These are phyloP conservation scores for Cercophora newfieldiana DNA, from an alignment of 495 filamentous ascomycete species.

Conservation along the genomic window DNA sequence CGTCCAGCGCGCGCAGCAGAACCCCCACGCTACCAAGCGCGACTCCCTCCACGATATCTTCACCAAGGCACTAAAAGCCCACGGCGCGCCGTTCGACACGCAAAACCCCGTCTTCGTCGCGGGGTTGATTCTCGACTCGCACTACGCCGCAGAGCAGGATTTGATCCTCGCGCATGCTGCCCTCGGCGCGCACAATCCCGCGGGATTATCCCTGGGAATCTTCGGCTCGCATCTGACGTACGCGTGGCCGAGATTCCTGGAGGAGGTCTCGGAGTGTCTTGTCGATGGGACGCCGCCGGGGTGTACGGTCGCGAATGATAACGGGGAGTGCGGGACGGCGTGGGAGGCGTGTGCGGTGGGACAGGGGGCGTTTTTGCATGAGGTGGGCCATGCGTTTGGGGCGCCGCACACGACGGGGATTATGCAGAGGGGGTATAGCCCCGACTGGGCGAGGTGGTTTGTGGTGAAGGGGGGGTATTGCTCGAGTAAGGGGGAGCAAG, in stretches of 20 bases:
- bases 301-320: slow-evolving; percentile 42
- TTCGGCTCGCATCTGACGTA: slow-evolving; percentile 51
- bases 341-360: slow-evolving; percentile 44
- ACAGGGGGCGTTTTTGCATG: slow-evolving; percentile 44
- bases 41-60: slow-evolving; percentile 44
- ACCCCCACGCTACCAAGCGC: slow-evolving; percentile 23
- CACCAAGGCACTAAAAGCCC: slow-evolving; percentile 37
- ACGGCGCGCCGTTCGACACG: slow-evolving; percentile 30
- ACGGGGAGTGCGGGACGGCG: slow-evolving; percentile 40
- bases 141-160: slow-evolving; percentile 37
- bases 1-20: slow-evolving; percentile 38
- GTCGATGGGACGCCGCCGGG: slow-evolving; percentile 32
- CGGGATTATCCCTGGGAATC: slow-evolving; percentile 46
- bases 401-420: slow-evolving; percentile 40
- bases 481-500: background rate
- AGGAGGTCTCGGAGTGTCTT: slow-evolving; percentile 31
- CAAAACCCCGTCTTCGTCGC: background rate
- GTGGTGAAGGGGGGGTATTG: slow-evolving; percentile 17
- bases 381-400: slow-evolving; percentile 45
- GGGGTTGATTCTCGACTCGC: slow-evolving; percentile 28
- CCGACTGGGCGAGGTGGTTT: slow-evolving; percentile 41
- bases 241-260: slow-evolving; percentile 50
- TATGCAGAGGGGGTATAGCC: slow-evolving; percentile 41
- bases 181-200: slow-evolving; percentile 41
- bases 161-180: slow-evolving; percentile 47